Conservation (phyloP, 305 asterid species). For the Fraxinus floribunda region DNA sequence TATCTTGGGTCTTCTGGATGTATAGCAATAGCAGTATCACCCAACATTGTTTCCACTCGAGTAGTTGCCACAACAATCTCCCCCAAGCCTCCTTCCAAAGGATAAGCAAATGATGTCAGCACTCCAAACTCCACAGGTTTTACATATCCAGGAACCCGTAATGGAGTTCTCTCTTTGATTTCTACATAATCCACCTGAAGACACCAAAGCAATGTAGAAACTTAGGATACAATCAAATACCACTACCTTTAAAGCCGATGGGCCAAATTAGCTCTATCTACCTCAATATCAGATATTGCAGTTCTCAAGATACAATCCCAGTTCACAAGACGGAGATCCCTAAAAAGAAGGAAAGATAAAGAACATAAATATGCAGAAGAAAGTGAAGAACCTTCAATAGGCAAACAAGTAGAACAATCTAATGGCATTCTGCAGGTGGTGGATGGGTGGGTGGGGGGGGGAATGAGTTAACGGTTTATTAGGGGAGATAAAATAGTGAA, state of each 20-base stretch:
- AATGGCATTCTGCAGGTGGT: neutral
- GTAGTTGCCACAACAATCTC: conserved; percentile 98
- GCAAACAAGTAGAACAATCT: conserved; percentile 15
- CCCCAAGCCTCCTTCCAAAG: conserved; percentile 79
- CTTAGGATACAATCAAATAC: conserved; percentile 17
- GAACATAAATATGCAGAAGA: conserved; percentile 10
- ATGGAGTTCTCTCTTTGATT: conserved; percentile 67
- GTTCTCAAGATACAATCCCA: conserved; percentile 94
- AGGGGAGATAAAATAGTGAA: neutral
- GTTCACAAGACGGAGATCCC: conserved; percentile 94
- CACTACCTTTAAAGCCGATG: conserved; percentile 10
- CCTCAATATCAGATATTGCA: conserved; percentile 98
- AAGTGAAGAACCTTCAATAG: conserved; percentile 12
- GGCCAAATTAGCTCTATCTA: conserved; percentile 24
- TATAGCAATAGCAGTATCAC: conserved; percentile 93
- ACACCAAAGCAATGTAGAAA: conserved; percentile 24
- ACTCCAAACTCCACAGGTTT: conserved; percentile 90
- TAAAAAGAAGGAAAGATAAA: conserved; percentile 28
- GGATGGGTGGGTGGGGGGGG: no score
- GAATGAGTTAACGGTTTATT: neutral
- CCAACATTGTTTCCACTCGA: conserved; percentile 94
- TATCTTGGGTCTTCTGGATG: conserved; percentile 90
- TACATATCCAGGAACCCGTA: conserved; percentile 74
- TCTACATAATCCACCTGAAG: conserved; percentile 80
- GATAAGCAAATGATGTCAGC: conserved; percentile 93